Percentiles rank a stretch among this genome's conserved stretches.
Evolutionary conservation across 2,329 filamentous ascomycete species (phyloP).

Genomic region (Alternaria rosae): DNA sequence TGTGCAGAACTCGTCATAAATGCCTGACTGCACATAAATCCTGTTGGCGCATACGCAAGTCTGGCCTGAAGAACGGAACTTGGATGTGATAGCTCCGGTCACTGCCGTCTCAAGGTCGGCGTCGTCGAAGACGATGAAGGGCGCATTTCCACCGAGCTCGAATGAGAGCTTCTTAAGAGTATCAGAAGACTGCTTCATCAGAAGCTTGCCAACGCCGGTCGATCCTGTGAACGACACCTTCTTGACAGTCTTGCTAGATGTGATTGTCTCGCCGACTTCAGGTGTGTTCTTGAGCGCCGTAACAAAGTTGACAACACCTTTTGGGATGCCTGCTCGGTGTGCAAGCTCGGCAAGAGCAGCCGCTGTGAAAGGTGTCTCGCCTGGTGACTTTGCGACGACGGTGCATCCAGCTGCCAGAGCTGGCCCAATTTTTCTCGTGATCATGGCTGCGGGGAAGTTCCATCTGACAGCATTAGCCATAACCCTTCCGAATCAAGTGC

Average conservation of each 20-base stretch:
- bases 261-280: conserved; percentile 78
- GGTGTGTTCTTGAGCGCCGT: conserved; percentile 81
- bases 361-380: conserved; percentile 90
- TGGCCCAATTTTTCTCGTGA: conserved; percentile 62
- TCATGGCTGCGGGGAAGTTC: conserved; percentile 73
- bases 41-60: conserved; percentile 86
- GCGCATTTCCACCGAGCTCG: conserved; percentile 93
- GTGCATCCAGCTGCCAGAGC: conserved; percentile 94
- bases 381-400: conserved; percentile 88
- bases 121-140: conserved; percentile 97
- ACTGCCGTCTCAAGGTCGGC: conserved; percentile 88
- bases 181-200: conserved; percentile 88
- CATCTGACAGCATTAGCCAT: conserved; percentile 57
- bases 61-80: conserved; percentile 94
- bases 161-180: conserved; percentile 88
- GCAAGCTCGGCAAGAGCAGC: conserved; percentile 88
- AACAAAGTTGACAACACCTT: conserved; percentile 89
- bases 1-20: conserved; percentile 77
- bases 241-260: conserved; percentile 76
- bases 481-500: neutral
- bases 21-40: conserved; percentile 77
- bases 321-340: conserved; percentile 85
- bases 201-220: conserved; percentile 70
- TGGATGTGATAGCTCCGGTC: conserved; percentile 80
- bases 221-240: conserved; percentile 94